These are phyloP conservation scores for Claviceps capensis DNA, from an alignment of 2,329 filamentous ascomycete genomes.

Conservation along the genomic window DNA sequence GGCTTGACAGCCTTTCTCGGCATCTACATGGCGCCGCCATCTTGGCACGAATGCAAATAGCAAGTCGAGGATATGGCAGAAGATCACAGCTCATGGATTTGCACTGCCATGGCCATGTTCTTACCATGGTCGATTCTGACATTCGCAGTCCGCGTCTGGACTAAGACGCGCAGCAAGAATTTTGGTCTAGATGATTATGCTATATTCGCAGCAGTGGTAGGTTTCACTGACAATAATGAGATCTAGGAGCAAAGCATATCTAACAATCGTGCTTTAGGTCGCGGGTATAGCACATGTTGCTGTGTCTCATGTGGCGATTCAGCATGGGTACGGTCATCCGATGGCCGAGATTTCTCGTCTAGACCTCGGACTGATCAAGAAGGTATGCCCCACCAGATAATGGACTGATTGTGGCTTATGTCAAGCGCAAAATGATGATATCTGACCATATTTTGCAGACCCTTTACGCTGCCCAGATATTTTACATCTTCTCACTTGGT, in stretches of 20 bases:
- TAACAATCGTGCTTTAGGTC: not conserved
- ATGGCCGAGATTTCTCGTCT: not conserved
- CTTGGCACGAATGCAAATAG: not conserved
- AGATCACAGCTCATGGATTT: conserved; percentile 6
- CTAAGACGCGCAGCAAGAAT: conserved; percentile 6
- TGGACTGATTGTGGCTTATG: not conserved
- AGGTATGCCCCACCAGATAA: not conserved
- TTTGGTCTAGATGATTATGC: conserved; percentile 7
- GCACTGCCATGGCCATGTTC: conserved; percentile 7
- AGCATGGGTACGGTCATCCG: conserved; percentile 1
- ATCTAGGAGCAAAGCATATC: not conserved
- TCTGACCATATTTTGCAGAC: not conserved
- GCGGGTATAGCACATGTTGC: not conserved
- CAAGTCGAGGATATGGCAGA: conserved; percentile 3
- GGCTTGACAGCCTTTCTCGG: not conserved
- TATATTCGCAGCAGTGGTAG: conserved; percentile 5
- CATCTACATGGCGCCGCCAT: conserved; percentile 1
- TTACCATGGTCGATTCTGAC: conserved; percentile 6
- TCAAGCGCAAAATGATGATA: not conserved
- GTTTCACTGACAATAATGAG: not conserved
- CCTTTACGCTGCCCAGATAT: conserved; percentile 2
- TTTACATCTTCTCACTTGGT: conserved; percentile 5
- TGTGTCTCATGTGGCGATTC: not conserved
- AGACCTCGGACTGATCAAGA: not conserved
- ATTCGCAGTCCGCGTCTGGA: conserved; percentile 7